Evolutionary conservation across 495 filamentous ascomycete genomes (phyloP).

Genomic region (Lepidopterella palustris): DNA sequence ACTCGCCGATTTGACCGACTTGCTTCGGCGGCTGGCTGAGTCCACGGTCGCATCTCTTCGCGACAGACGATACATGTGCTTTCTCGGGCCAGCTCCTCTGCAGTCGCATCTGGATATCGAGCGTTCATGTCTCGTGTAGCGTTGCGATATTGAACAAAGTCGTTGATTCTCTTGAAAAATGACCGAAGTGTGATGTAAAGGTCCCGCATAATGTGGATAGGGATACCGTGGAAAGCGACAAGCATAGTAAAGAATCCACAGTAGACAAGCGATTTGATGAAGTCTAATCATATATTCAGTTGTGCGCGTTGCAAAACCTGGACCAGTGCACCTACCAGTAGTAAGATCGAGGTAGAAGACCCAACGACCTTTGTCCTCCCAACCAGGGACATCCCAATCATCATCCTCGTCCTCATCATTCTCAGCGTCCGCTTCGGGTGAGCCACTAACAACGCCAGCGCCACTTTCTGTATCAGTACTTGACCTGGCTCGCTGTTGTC

Average conservation of each 20-base stretch:
- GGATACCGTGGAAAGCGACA: constrained; percentile 86
- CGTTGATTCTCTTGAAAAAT: constrained; percentile 77
- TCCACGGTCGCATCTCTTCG: constrained; percentile 84
- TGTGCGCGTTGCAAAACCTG: background rate
- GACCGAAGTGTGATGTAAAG: constrained; percentile 88
- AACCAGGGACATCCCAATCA: constrained; percentile 89
- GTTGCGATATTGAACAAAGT: constrained; percentile 80
- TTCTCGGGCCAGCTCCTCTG: constrained; percentile 75
- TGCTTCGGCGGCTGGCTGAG: constrained; percentile 36
- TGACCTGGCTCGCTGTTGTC: constrained; percentile 47
- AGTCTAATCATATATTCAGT: constrained; percentile 51
- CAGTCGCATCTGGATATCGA: constrained; percentile 84
- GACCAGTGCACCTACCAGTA: constrained; percentile 52
- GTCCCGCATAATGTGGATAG: constrained; percentile 93
- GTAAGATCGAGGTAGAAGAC: constrained; percentile 81
- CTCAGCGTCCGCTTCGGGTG: constrained; percentile 44
- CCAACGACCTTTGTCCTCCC: constrained; percentile 95
- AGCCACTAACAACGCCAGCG: constrained; percentile 30
- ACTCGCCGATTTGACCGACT: constrained; percentile 20
- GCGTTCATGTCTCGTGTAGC: constrained; percentile 88
- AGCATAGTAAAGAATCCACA: constrained; percentile 88
- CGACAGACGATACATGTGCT: constrained; percentile 97
- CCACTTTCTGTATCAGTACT: background rate
- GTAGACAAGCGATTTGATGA: constrained; percentile 84
- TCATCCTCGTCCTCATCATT: constrained; percentile 83